Conservation (phyloP, 1,284 basidiomycete species). For the Austroboletus niveus region DNA sequence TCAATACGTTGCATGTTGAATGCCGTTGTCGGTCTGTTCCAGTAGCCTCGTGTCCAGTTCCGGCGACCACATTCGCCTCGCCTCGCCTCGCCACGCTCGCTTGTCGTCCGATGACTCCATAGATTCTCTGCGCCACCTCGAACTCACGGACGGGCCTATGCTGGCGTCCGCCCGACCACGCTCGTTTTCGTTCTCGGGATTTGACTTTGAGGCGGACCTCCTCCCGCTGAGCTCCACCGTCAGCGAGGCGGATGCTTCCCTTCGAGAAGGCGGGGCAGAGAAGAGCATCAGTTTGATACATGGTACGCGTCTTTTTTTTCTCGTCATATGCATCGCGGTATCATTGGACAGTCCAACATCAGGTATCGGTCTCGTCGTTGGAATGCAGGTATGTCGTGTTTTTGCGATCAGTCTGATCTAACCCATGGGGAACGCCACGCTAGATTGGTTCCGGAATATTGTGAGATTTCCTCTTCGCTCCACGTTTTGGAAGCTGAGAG, state of each 20-base stretch:
- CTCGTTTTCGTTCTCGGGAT: too few relatives aligned
- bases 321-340: background rate
- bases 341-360: constrained; percentile 9
- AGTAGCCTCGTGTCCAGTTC: too few relatives aligned
- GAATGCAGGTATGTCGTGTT: constrained; percentile 57
- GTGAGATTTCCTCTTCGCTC: constrained; percentile 40
- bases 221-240: too few relatives aligned
- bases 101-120: too few relatives aligned
- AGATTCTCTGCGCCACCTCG: too few relatives aligned
- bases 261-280: constrained; percentile 53
- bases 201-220: too few relatives aligned
- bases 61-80: too few relatives aligned
- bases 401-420: background rate
- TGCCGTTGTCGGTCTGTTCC: too few relatives aligned
- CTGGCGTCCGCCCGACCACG: too few relatives aligned
- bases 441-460: constrained; percentile 93
- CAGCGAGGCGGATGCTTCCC: constrained; percentile 34
- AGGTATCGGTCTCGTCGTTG: constrained; percentile 85
- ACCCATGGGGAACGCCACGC: constrained; percentile 1
- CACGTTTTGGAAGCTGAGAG: background rate
- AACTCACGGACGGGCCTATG: too few relatives aligned
- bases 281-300: constrained; percentile 78
- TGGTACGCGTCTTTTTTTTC: constrained; percentile 46
- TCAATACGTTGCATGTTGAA: too few relatives aligned
- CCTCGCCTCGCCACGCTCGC: too few relatives aligned